Evolutionary conservation across 345 rosid species (phyloP), one percentile per base, ranked within the genome.

Genomic region (Corymbia maculata): DNA sequence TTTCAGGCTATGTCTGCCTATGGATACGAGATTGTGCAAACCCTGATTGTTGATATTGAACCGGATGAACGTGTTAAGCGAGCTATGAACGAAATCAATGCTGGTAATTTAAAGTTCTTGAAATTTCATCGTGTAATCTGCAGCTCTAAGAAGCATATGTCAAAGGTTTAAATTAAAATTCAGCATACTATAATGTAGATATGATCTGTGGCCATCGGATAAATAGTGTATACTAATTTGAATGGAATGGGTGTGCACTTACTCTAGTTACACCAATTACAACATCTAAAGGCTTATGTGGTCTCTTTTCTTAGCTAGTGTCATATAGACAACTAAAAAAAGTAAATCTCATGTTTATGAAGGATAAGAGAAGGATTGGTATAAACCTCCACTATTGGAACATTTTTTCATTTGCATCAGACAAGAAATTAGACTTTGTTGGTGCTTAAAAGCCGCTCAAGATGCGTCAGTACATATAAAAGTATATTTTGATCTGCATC

Each of bases 41-140:
- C 91, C 9, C 86, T 90, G 32, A 88, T 90, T 8, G 88, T 88
- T 85, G 91, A 90, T 80, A 90, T 90, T 32, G 91, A 88, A 66
- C 91, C 91, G 30, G 91, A 90, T 51, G 91, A 88, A 52, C 91
- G 64, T n/a, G 91, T 90, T 59, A 90, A 90, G 86, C 89, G 89
- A 52, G 91, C 91, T 26, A 90, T 90, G 91, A 90, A 88, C 80
- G 91, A 90, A 84, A 90, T 90, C 36, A 90, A 90, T 88, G 91
- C 91, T 11, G 91, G 89, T 90, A 86, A 47, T 32, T 47, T 44
- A n/a, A 49, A 49, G 49, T 75, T 52, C 61, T 68, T 24, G 24
- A 44, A 80, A 36, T 36, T 36, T 36, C 42, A 36, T 36, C 4
- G 11, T 70, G 26, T 36, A 44, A 36, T 75, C 44, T 75, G 49